A percentile compares a stretch with the other conserved stretches of the same genome.
phyloP scores from a whole-genome alignment of 2,329 filamentous ascomycete genomes.

The Cercospora janseana region DNA sequence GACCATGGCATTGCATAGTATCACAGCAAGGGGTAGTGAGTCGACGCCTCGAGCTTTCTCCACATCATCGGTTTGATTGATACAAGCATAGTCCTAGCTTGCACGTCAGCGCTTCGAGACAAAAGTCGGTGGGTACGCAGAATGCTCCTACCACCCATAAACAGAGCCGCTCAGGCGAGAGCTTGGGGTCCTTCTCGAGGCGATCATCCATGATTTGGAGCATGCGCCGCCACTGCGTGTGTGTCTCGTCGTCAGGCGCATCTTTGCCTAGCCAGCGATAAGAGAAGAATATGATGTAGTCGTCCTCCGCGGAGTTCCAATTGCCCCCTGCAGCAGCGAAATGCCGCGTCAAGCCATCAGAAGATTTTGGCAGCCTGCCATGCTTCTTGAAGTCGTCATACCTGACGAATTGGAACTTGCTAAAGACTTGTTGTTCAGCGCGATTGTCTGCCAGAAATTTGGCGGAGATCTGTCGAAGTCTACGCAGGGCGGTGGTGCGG shows the following conservation, averaged over 20 bases:
- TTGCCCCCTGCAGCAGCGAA: too few species aligned
- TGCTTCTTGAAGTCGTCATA: slow-evolving; percentile 5
- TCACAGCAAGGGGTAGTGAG: neutral
- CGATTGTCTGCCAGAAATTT: neutral
- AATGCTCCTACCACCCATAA: too few species aligned
- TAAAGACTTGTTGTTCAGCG: neutral
- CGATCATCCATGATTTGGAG: neutral
- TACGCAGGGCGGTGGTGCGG: neutral
- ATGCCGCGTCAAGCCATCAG: slow-evolving; percentile 4
- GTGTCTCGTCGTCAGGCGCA: slow-evolving; percentile 3
- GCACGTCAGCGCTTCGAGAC: too few species aligned
- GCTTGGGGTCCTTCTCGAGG: neutral
- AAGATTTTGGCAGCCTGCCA: slow-evolving; percentile 4
- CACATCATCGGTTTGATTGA: too few species aligned
- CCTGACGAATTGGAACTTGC: slow-evolving; percentile 3
- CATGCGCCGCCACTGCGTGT: slow-evolving; percentile 6
- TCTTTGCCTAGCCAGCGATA: slow-evolving; percentile 6
- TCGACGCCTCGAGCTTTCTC: neutral
- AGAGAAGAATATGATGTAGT: slow-evolving; percentile 10
- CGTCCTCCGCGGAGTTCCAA: too few species aligned
- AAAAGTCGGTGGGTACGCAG: neutral
- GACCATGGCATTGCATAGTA: neutral
- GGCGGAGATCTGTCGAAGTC: neutral
- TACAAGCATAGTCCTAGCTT: too few species aligned
- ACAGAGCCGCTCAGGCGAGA: too few species aligned